Evolutionary conservation across 2,329 filamentous ascomycete species (phyloP), one percentile per base, ranked within the genome.

Genomic region (Sporothrix pallida): DNA sequence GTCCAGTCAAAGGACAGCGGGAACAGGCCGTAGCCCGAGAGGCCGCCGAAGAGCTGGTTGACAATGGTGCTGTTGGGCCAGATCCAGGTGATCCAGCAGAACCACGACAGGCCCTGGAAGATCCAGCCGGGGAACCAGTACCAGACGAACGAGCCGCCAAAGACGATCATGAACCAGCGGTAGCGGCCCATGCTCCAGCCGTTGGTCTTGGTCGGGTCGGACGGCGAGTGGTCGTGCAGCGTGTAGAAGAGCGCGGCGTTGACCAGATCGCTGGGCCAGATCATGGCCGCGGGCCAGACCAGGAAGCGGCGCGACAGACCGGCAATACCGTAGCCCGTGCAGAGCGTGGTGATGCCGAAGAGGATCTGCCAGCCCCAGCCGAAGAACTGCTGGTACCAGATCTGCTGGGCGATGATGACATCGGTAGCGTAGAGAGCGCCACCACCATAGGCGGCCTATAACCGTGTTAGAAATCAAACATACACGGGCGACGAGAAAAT

Each of bases 101-200:
- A 83, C 78, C 81, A 83, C 72, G 80, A 82, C 23, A 85, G 79
- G 0, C 82, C 83, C 76, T 88, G 86, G 72, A 87, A 88, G 50
- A 90, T 83, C 74, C 85, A 88, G 13, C 86, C 87, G 0, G 87
- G 87, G 76, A 88, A 83, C 83, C 84, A 88, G 78, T 88, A 87
- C 86, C 86, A 88, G 44, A 83, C 77, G 76, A 89, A 89, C 2
- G 84, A 85, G 20, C 81, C 86, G 37, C 81, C 78, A 76, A 87
- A 87, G 50, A 90, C 83, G 76, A 87, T 86, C 72, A 90, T 78
- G 81, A 92, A 92, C 79, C 88, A 88, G 75, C 84, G 85, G 80
- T 90, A 91, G 70, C 89, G 87, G n/a, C 88, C 86, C 68, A 92
- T 85, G 48, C 78, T 84, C 90, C 91, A 92, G 60, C 90, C 90